A percentile compares a stretch with the other conserved stretches of the same genome.
phyloP scores from a whole-genome alignment of 148 eudicot genomes.

The Diospyros kaki region DNA sequence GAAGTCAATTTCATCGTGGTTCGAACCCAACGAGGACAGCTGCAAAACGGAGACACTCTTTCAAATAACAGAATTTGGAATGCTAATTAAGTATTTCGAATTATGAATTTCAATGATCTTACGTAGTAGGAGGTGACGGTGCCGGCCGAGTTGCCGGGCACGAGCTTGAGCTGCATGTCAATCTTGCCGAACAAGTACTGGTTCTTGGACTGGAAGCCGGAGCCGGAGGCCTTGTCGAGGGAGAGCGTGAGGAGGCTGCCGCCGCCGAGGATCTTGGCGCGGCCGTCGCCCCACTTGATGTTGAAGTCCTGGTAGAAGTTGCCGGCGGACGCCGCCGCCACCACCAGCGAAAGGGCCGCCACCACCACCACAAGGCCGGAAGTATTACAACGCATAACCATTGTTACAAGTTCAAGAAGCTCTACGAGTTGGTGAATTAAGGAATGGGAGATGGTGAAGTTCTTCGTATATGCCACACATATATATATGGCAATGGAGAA shows the following conservation, averaged over 20 bases:
- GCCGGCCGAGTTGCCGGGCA: slow-evolving; percentile 13
- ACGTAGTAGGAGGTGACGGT: slow-evolving; percentile 13
- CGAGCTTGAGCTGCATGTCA: slow-evolving; percentile 6
- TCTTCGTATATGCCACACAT: no score
- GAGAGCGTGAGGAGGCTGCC: slow-evolving; percentile 8
- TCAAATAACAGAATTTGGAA: no score
- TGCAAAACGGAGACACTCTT: background rate
- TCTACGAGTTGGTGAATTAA: no score
- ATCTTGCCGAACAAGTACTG: background rate
- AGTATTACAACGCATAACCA: no score
- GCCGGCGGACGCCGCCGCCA: background rate
- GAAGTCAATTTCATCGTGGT: slow-evolving; percentile 8
- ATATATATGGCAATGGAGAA: no score
- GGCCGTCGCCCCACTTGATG: slow-evolving; percentile 9
- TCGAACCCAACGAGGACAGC: slow-evolving; percentile 3
- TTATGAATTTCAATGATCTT: background rate
- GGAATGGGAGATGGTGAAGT: no score
- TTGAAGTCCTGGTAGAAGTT: slow-evolving; percentile 2
- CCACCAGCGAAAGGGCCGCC: background rate
- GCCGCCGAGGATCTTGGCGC: no score
- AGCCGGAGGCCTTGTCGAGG: background rate
- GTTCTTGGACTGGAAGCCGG: background rate
- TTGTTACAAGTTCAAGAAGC: no score
- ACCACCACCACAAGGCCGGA: no score
- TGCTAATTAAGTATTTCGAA: background rate